A percentile compares a stretch with the other conserved stretches of the same genome.
These are phyloP conservation scores for Vararia minispora DNA, from an alignment of 768 basidiomycete species.

Conservation along the genomic window DNA sequence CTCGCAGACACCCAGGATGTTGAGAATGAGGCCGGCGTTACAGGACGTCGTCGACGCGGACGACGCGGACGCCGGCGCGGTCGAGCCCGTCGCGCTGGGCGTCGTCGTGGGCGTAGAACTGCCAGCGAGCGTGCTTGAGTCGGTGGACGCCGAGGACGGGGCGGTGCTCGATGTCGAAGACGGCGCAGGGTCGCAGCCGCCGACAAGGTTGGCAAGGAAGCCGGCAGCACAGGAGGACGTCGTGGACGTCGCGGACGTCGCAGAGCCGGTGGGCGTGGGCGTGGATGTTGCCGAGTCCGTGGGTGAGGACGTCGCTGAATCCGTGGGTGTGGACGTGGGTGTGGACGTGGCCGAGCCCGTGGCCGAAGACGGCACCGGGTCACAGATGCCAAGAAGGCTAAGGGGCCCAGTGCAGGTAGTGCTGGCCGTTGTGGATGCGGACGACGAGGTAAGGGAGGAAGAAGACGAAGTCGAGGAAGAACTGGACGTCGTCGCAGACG, in stretches of 20 bases:
- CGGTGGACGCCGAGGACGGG: slow-evolving; percentile 1
- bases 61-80: slow-evolving; percentile 4
- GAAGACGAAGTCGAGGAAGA: slow-evolving; percentile 5
- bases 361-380: slow-evolving; percentile 5
- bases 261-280: background rate
- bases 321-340: slow-evolving; percentile 4
- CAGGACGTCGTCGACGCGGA: slow-evolving; percentile 1
- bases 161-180: background rate
- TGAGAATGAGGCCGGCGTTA: background rate
- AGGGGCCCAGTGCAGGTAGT: slow-evolving; percentile 5
- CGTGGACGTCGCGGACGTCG: background rate
- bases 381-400: background rate
- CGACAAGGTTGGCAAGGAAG: too few species aligned
- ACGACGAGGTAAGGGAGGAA: slow-evolving; percentile 1
- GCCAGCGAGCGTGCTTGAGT: background rate
- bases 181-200: background rate
- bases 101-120: slow-evolving; percentile 1
- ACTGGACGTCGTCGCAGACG: slow-evolving; percentile 2
- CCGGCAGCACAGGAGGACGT: too few species aligned
- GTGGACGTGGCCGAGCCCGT: slow-evolving; percentile 2
- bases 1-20: background rate
- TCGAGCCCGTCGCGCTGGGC: background rate
- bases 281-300: background rate
- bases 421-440: slow-evolving; percentile 8
- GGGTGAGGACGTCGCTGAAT: background rate